phyloP scores from a whole-genome alignment of 768 basidiomycete genomes.

The Boletus fagicola region DNA sequence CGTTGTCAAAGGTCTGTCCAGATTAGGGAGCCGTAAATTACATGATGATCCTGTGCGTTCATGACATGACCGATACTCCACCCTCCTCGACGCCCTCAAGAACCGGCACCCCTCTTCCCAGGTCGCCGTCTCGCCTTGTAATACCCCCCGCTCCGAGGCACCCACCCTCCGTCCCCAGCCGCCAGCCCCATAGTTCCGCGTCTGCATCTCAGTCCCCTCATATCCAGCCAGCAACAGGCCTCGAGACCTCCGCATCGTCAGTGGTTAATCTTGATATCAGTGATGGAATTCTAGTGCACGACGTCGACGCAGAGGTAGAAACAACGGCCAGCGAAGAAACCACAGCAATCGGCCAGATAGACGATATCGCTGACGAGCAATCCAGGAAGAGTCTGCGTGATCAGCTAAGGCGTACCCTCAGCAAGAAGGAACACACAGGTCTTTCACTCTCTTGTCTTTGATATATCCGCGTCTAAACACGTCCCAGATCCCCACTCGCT shows the following conservation, averaged over 20 bases:
- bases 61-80: conserved; percentile 28
- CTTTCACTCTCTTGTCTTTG: background rate
- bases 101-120: conserved; percentile 35
- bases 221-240: conserved; percentile 34
- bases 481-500: conserved; percentile 12
- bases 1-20: background rate
- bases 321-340: conserved; percentile 53
- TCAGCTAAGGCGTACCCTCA: conserved; percentile 67
- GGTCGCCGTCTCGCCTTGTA: conserved; percentile 52
- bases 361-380: conserved; percentile 48
- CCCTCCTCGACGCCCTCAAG: conserved; percentile 37
- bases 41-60: background rate
- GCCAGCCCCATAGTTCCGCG: conserved; percentile 48
- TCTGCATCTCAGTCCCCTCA: conserved; percentile 28
- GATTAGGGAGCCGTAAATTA: background rate
- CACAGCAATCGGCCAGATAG: conserved; percentile 45
- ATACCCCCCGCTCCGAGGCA: conserved; percentile 52
- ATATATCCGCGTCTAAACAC: conserved; percentile 9
- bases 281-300: conserved; percentile 71
- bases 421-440: conserved; percentile 51
- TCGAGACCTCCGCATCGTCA: conserved; percentile 71
- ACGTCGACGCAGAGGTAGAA: conserved; percentile 63
- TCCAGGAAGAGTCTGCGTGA: conserved; percentile 67
- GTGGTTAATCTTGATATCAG: conserved; percentile 62
- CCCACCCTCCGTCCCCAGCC: conserved; percentile 53